phyloP scores from a whole-genome alignment of 2,329 filamentous ascomycete genomes.

The Cordyceps cateniannulata region DNA sequence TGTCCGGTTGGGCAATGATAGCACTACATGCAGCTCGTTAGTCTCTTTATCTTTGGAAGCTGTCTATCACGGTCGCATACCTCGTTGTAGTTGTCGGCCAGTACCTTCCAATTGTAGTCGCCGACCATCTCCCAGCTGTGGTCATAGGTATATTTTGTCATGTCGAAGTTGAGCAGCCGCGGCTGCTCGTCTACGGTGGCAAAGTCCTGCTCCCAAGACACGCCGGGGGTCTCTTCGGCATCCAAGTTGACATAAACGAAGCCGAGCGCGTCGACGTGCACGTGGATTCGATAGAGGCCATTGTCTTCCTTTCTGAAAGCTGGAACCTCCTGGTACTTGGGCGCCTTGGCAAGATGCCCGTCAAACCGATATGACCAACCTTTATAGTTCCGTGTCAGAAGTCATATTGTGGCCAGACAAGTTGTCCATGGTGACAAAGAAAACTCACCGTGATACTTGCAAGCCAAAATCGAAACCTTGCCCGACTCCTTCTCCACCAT shows the following conservation, averaged over 20 bases:
- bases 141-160: slow-evolving; percentile 23
- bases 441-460: slow-evolving; percentile 15
- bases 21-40: slow-evolving; percentile 13
- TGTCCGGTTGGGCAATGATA: slow-evolving; percentile 53
- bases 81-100: slow-evolving; percentile 43
- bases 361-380: slow-evolving; percentile 39
- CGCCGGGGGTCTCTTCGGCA: slow-evolving; percentile 25
- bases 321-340: slow-evolving; percentile 32
- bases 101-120: slow-evolving; percentile 33
- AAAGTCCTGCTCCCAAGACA: slow-evolving; percentile 38
- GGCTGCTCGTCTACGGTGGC: slow-evolving; percentile 20
- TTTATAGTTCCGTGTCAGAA: background rate
- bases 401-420: background rate
- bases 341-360: slow-evolving; percentile 38
- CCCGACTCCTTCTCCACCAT: slow-evolving; percentile 17
- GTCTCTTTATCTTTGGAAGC: background rate
- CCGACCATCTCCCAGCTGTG: slow-evolving; percentile 28
- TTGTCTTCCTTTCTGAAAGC: slow-evolving; percentile 35
- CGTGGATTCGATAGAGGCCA: slow-evolving; percentile 39
- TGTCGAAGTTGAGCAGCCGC: slow-evolving; percentile 19
- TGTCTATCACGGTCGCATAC: slow-evolving; percentile 6
- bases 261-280: slow-evolving; percentile 36
- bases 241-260: slow-evolving; percentile 49
- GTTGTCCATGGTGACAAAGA: background rate
- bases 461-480: slow-evolving; percentile 14